Evolutionary conservation across 164 flowering plant genomes (phyloP).

Genomic region (Warburgia ugandensis): DNA sequence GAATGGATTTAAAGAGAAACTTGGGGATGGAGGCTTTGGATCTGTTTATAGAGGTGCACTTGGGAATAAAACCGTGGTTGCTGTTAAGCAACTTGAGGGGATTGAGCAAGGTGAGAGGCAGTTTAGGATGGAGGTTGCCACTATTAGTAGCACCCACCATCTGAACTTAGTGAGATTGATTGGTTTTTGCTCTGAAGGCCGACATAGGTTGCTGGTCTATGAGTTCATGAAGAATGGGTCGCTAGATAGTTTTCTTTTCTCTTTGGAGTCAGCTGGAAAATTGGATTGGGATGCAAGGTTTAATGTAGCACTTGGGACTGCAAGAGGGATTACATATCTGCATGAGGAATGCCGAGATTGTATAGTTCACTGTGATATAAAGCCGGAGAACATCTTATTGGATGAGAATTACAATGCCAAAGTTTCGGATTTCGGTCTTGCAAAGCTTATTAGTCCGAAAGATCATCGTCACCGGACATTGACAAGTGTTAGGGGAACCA

Average conservation of each 20-base stretch:
- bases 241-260: constrained; percentile 24
- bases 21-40: constrained; percentile 34
- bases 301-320: constrained; percentile 70
- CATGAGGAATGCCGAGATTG: constrained; percentile 90
- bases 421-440: constrained; percentile 81
- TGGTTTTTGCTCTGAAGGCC: constrained; percentile 40
- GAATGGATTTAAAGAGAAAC: constrained; percentile 32
- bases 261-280: constrained; percentile 23
- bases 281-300: constrained; percentile 61
- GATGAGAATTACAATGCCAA: constrained; percentile 67
- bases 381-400: constrained; percentile 79
- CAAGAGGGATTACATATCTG: constrained; percentile 72
- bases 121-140: constrained; percentile 38
- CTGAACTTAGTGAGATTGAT: constrained; percentile 32
- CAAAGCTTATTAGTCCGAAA: constrained; percentile 56
- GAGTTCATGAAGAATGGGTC: constrained; percentile 40
- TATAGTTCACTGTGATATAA: constrained; percentile 81
- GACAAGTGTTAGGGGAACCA: constrained; percentile 63
- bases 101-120: constrained; percentile 40
- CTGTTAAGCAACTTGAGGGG: constrained; percentile 34
- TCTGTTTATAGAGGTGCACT: constrained; percentile 29
- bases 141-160: constrained; percentile 36
- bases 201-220: constrained; percentile 31
- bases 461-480: constrained; percentile 54
- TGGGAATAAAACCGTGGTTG: constrained; percentile 26